Base-by-base conservation (phyloP, 805 yeast genomes). In the Candida ulmi region DNA sequence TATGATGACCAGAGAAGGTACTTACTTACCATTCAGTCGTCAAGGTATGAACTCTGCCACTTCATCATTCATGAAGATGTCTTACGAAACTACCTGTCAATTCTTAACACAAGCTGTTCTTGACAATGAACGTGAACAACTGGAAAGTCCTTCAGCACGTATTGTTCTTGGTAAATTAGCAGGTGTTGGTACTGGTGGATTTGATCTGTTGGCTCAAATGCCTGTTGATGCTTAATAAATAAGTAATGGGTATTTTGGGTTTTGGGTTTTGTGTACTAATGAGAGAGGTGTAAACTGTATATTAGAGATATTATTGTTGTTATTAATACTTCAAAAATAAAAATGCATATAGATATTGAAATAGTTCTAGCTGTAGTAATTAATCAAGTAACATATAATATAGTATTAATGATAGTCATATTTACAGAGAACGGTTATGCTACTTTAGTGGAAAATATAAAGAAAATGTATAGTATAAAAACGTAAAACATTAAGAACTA, bases 1-100 rank as follows among this genome's bases (percentile, higher is more conserved):
- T 65, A 86, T 87, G 88, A 93, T 93, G 99, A 93, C 99, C 5
- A 80, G 99, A 65, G 98, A 93, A 66, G 99, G 99, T 57, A 78
- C 95, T 2, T 93, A 90, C 60, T 68, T 91, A 60, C 96, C 99
- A 19, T 93, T 93, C 73, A 90, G 88, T 66, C 86, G 99, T 73
- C 96, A 88, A 68, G 99, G 99, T 64, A 90, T 95, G 61, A 98
- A 93, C 62, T 76, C 95, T 2, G 78, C 93, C 12, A 88, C 97
- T 2, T 90, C 98, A 8, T 85, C 98, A 15, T 87, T 93, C 71
- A 83, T 88, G 90, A 93, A 93, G 72, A 93, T 93, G 99, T 88
- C 96, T 41, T 93, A 88, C 65, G 99, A 93, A 69, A 93, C 99
- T 33, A 93, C 99, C 1, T 88, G 96, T 70, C 95, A 87, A 65